phyloP scores from a whole-genome alignment of 352 stramenopile genomes.

The Phytophthora citricola region DNA sequence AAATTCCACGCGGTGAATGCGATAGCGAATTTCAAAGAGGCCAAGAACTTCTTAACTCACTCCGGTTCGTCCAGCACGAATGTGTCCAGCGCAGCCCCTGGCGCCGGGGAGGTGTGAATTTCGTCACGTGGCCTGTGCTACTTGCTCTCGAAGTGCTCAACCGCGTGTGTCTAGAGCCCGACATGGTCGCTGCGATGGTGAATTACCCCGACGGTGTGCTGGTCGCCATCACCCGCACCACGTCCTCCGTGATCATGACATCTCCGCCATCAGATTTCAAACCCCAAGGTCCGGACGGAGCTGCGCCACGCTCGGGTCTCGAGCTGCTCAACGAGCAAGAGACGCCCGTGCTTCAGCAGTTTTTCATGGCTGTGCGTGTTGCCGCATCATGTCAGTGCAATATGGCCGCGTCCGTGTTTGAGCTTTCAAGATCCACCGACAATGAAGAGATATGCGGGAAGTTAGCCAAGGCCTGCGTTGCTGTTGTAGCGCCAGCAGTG shows the following conservation, averaged over 20 bases:
- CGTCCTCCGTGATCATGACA: constrained; percentile 82
- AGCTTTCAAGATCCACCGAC: constrained; percentile 62
- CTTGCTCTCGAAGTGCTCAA: constrained; percentile 85
- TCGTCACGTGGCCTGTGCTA: constrained; percentile 86
- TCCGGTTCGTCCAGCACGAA: constrained; percentile 37
- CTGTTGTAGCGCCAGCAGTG: constrained; percentile 68
- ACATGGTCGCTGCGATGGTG: constrained; percentile 76
- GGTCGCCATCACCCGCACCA: constrained; percentile 62
- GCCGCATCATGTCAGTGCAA: constrained; percentile 79
- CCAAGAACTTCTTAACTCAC: constrained; percentile 72
- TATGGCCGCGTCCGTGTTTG: constrained; percentile 75
- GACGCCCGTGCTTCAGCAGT: constrained; percentile 73
- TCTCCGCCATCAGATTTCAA: constrained; percentile 79
- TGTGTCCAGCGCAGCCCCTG: constrained; percentile 15
- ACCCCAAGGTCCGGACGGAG: constrained; percentile 44
- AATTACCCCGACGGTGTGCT: constrained; percentile 65
- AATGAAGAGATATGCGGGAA: constrained; percentile 53
- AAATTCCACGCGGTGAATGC: constrained; percentile 44
- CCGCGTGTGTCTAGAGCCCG: constrained; percentile 68
- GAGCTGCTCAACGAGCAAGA: constrained; percentile 88
- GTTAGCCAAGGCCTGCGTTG: constrained; percentile 68
- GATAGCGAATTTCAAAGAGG: constrained; percentile 57
- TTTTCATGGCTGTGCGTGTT: constrained; percentile 83
- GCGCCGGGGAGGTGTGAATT: constrained; percentile 54
- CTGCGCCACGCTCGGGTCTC: constrained; percentile 65